Evolutionary conservation across 2,329 filamentous ascomycete species (phyloP).

Genomic region (Sclerotinia sclerotiorum): DNA sequence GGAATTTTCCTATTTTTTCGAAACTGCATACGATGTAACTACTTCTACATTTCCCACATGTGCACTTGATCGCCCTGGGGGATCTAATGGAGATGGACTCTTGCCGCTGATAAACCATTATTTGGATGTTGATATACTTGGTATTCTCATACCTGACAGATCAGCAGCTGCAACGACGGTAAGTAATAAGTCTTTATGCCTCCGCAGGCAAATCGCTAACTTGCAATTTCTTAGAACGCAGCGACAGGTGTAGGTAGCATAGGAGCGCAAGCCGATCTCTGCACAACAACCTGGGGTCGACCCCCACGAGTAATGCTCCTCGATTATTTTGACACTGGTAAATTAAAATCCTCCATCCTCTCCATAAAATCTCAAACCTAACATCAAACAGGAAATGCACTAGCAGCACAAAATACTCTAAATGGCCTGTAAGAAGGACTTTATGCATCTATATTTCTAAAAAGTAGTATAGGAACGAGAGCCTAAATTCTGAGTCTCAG

Average conservation of each 20-base stretch:
- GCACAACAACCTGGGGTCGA: constrained; percentile 47
- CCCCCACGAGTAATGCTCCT: constrained; percentile 56
- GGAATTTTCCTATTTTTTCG: constrained; percentile 67
- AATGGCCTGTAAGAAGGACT: constrained; percentile 29
- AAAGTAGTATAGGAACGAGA: constrained; percentile 21
- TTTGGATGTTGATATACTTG: constrained; percentile 50
- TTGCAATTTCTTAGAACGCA: not conserved
- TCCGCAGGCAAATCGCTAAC: not conserved
- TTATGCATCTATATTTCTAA: constrained; percentile 1
- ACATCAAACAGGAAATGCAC: constrained; percentile 34
- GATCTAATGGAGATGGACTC: constrained; percentile 45
- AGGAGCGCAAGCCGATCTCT: constrained; percentile 51
- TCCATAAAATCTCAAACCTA: not conserved
- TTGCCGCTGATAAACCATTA: constrained; percentile 66
- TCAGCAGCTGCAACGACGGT: constrained; percentile 42
- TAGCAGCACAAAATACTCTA: constrained; percentile 37
- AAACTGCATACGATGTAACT: constrained; percentile 65
- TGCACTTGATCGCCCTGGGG: constrained; percentile 59
- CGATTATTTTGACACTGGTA: constrained; percentile 56
- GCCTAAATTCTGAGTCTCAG: constrained; percentile 24
- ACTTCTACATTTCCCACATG: constrained; percentile 60
- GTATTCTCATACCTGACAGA: constrained; percentile 54
- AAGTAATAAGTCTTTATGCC: not conserved
- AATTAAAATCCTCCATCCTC: not conserved
- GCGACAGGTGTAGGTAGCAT: constrained; percentile 52